Base-by-base conservation (phyloP, 768 basidiomycete genomes). In the Tricholoma bakamatsutake region DNA sequence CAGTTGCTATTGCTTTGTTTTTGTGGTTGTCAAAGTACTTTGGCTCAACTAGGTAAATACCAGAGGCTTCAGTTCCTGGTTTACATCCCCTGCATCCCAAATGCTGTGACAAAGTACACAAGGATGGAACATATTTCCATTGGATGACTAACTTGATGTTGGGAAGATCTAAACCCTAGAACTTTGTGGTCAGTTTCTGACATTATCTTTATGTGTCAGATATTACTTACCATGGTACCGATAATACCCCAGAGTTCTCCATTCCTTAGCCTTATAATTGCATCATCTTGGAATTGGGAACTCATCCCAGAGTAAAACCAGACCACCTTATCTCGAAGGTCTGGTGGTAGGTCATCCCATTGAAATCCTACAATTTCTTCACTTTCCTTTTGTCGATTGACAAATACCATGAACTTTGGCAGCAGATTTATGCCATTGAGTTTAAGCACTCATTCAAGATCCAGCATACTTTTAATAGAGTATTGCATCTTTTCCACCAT, bases 71-170 rank as follows among this genome's bases (percentile, higher is more conserved):
- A 37, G 37, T 37, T 37, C 37, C 13, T 37, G 37, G 11, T 37
- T 37, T 37, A 37, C 13, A 12, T 15, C 37, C 37, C 37, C 37
- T 12, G 11, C 57, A 49, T 2, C 64, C 62, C 35, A 61, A 39
- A 0, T 52, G 56, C 35, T 65, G 60, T 17, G 49, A 12, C n/a
- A 62, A 48, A 0, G 58, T 60, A 54, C 57, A 59, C 7, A 65
- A 49, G 0, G 54, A 57, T 12, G n/a, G 12, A 0, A 43, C 34
- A 28, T 55, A 57, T 30, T 34, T 5, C 56, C 56, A 64, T 37
- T 64, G 64, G 11, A 63, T 50, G 30, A 61, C 51, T 3, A 59
- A 52, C 28, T 54, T 27, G 21, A 64, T 42, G 37, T 64, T 53
- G 3, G 56, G 52, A 18, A 62, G 15, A 40, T 64, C 63, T 12